phyloP scores from a whole-genome alignment of 106 monocot species.

The Phalaenopsis aphrodite region DNA sequence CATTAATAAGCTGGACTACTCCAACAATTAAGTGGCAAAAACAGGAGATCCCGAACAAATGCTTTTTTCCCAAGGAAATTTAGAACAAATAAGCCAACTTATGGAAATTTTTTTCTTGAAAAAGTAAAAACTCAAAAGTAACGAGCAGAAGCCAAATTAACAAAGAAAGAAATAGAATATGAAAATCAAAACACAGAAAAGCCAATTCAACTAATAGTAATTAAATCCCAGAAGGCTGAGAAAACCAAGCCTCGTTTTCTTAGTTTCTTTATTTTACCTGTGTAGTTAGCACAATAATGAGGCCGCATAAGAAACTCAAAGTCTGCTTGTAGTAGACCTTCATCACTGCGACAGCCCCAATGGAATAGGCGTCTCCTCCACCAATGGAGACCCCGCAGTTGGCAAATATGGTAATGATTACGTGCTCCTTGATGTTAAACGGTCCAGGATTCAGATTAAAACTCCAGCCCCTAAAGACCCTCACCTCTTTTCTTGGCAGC shows the following conservation, averaged over 20 bases:
- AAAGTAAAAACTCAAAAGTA: neutral
- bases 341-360: conserved; percentile 86
- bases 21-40: neutral
- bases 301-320: conserved; percentile 53
- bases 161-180: neutral
- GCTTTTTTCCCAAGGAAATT: no score
- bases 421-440: conserved; percentile 95
- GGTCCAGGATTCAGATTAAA: conserved; percentile 85
- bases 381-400: conserved; percentile 77
- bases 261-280: conserved; percentile 35
- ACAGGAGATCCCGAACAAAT: no score
- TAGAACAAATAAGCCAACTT: no score
- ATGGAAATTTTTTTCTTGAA: no score
- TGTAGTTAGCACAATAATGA: conserved; percentile 79
- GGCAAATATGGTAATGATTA: conserved; percentile 86
- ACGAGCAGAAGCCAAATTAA: neutral
- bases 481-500: conserved; percentile 46
- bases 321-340: conserved; percentile 82
- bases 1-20: neutral
- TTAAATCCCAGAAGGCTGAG: neutral
- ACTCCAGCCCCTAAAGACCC: conserved; percentile 19
- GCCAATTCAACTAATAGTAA: neutral
- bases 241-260: neutral
- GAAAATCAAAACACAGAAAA: neutral
- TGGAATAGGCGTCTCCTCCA: conserved; percentile 86